phyloP scores from a whole-genome alignment of 2,329 filamentous ascomycete genomes.

The Trichoderma sp. region DNA sequence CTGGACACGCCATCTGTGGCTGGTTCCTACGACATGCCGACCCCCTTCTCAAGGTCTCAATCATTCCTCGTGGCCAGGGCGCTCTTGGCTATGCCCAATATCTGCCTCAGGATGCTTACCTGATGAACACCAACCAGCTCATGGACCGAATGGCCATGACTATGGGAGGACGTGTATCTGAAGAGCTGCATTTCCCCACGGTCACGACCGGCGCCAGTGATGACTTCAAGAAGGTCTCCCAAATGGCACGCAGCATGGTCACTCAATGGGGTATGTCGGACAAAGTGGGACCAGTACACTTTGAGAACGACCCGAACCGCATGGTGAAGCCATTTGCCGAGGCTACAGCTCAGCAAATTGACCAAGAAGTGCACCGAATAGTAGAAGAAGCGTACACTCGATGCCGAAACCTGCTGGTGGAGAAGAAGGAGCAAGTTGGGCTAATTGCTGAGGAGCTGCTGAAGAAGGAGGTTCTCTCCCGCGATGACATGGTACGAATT shows the following conservation, averaged over 20 bases:
- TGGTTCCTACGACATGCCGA: conserved; percentile 99
- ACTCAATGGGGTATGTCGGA: conserved; percentile 99
- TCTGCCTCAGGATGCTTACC: conserved; percentile 89
- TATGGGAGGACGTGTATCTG: conserved; percentile 89
- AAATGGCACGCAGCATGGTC: conserved; percentile 96
- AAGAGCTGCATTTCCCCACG: conserved; percentile 95
- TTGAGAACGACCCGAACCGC: conserved; percentile 79
- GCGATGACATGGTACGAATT: conserved; percentile 90
- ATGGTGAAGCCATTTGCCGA: conserved; percentile 96
- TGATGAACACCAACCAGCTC: conserved; percentile 93
- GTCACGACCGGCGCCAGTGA: conserved; percentile 94
- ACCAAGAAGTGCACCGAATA: conserved; percentile 87
- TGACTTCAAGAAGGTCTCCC: conserved; percentile 97
- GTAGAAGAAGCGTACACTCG: conserved; percentile 91
- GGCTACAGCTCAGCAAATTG: conserved; percentile 88
- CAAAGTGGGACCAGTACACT: conserved; percentile 91
- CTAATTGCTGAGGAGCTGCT: conserved; percentile 92
- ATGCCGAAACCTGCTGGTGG: conserved; percentile 79
- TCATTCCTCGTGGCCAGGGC: conserved; percentile 93
- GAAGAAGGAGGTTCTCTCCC: conserved; percentile 84
- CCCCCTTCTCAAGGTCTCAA: conserved; percentile 95
- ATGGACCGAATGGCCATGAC: conserved; percentile 99
- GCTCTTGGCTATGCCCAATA: conserved; percentile 97
- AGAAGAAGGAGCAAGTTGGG: conserved; percentile 87
- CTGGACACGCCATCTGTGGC: conserved; percentile 95